Base-by-base conservation (phyloP, 371 early-diverging fungal species). In the Rhizopus delemar region DNA sequence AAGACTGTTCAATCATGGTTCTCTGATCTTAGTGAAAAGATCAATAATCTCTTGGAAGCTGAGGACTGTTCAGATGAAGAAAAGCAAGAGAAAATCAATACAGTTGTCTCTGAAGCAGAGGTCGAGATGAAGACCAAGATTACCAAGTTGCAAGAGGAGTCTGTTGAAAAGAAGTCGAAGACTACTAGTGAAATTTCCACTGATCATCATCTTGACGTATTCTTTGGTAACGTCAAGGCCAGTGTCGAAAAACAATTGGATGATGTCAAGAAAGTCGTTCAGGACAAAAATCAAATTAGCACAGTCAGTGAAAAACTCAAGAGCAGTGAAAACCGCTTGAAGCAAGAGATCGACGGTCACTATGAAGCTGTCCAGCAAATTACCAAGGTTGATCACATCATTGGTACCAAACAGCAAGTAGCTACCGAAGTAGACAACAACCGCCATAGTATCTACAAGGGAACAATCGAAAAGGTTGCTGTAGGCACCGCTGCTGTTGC, bases 181-280 rank as follows among this genome's bases (percentile, higher is more conserved):
- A 6, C 46, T 3, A 33, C 48, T 8, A 52, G 66, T 16, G 51
- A 59, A 39, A 56, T 58, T 4, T 49, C 66, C 4, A 56, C 62
- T 29, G 60, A 66, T 5, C 66, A 59, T 34, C 66, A 66, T 54
- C 48, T 74, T 13, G 74, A 70, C 28, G 59, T 57, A 13, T 75
- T 71, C 69, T 69, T 66, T 56, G 65, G 63, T 6, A 64, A 71
- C 38, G 28, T 75, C 46, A 66, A 64, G 9, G 55, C 60, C 5
- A 71, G 57, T 54, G 63, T 61, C 22, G 52, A 60, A n/a, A 53
- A 31, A 4, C 75, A 75, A 43, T 50, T 75, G 22, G 46, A 64
- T 0, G 53, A 57, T n/a, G 56, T 75, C 34, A 68, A 65, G 52
- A 50, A 55, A 8, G 59, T 60, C 29, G 60, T 75, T 28, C 29